phyloP scores from a whole-genome alignment of 23 red algal genomes.

The Gracilaria domingensis region DNA sequence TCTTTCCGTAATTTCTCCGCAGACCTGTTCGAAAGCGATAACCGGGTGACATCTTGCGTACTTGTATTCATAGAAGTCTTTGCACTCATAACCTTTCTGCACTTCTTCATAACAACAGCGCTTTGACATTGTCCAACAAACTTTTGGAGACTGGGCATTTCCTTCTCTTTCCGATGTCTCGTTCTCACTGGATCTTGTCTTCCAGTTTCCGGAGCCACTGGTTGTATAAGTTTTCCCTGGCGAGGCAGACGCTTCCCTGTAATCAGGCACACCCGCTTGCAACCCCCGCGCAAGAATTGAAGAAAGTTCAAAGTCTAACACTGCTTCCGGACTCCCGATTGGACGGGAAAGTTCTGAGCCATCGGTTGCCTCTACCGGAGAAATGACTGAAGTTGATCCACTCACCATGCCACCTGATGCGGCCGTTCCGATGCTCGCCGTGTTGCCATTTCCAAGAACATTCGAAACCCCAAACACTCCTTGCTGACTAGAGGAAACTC shows the following conservation, averaged over 20 bases:
- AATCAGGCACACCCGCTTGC: slow-evolving; percentile 15
- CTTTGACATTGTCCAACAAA: slow-evolving; percentile 55
- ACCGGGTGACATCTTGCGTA: slow-evolving; percentile 60
- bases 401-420: slow-evolving; percentile 21
- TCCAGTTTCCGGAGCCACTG: not conserved
- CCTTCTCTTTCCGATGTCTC: not conserved
- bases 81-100: slow-evolving; percentile 51
- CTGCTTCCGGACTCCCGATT: not conserved
- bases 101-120: slow-evolving; percentile 55
- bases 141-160: not conserved
- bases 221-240: not conserved
- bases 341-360: not conserved
- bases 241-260: not conserved
- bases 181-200: not conserved
- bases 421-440: not conserved
- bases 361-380: not conserved
- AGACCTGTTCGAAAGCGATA: slow-evolving; percentile 23
- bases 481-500: not conserved
- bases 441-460: not conserved
- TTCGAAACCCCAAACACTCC: slow-evolving; percentile 24
- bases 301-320: not conserved
- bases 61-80: slow-evolving; percentile 52
- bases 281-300: not conserved
- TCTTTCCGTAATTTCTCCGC: slow-evolving; percentile 15
- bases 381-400: slow-evolving; percentile 31